Evolutionary conservation across 805 yeast species (phyloP).

Genomic region (Yamadazyma scolyti): DNA sequence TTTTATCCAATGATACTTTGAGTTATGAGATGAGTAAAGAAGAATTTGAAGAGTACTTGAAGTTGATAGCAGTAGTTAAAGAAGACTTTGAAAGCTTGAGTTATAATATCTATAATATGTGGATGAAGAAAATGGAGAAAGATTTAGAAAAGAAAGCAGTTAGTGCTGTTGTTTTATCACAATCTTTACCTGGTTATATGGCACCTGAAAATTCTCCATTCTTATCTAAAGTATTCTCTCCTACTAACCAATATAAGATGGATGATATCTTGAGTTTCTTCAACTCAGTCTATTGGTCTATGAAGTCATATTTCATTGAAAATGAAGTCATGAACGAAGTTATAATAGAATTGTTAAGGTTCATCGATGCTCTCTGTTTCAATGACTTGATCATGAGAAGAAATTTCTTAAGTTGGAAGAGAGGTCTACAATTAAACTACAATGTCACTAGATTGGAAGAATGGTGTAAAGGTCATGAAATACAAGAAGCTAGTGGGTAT

Average conservation of each 20-base stretch:
- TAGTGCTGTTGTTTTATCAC: conserved; percentile 93
- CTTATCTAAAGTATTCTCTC: conserved; percentile 75
- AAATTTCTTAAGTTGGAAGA: conserved; percentile 93
- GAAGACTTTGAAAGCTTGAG: conserved; percentile 92
- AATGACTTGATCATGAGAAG: conserved; percentile 94
- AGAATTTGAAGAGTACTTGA: conserved; percentile 86
- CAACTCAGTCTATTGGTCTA: conserved; percentile 87
- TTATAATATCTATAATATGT: conserved; percentile 90
- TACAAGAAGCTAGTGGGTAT: conserved; percentile 81
- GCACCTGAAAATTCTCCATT: conserved; percentile 82
- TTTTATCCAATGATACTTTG: conserved; percentile 75
- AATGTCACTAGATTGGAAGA: conserved; percentile 95
- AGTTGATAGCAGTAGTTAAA: conserved; percentile 84
- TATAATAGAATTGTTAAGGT: conserved; percentile 73
- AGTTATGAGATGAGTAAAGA: conserved; percentile 82
- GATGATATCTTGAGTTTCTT: conserved; percentile 88
- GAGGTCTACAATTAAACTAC: conserved; percentile 94
- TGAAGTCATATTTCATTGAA: conserved; percentile 88
- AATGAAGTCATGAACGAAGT: conserved; percentile 80
- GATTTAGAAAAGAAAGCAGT: conserved; percentile 87
- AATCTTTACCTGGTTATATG: conserved; percentile 92
- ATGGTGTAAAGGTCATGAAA: conserved; percentile 95
- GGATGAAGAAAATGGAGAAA: conserved; percentile 95
- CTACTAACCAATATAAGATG: conserved; percentile 77
- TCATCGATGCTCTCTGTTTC: conserved; percentile 90